A percentile compares a stretch with the other conserved stretches of the same genome.
These are phyloP conservation scores for Exophiala aquamarina DNA, from an alignment of 2,329 filamentous ascomycete genomes.

Conservation along the genomic window DNA sequence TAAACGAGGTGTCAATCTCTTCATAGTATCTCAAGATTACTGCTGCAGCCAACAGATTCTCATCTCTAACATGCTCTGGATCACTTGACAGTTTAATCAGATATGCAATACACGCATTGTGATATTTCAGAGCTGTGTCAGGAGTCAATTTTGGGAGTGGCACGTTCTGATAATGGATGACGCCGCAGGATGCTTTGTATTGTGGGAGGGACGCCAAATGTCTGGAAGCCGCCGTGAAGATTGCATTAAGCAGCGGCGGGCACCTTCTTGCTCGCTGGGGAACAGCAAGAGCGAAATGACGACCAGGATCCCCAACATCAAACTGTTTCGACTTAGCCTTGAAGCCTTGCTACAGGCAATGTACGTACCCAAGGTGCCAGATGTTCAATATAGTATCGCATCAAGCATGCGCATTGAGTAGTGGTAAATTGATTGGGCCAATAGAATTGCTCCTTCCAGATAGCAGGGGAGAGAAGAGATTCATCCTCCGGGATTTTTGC, in stretches of 20 bases:
- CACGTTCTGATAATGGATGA: slow-evolving; percentile 21
- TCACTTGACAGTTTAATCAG: slow-evolving; percentile 33
- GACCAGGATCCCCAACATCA: slow-evolving; percentile 27
- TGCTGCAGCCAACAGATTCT: slow-evolving; percentile 55
- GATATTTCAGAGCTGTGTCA: slow-evolving; percentile 30
- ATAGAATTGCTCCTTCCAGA: slow-evolving; percentile 28
- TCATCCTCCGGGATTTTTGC: slow-evolving; percentile 23
- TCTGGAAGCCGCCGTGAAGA: slow-evolving; percentile 27
- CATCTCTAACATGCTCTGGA: slow-evolving; percentile 44
- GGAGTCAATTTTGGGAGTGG: slow-evolving; percentile 25
- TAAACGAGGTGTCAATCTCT: slow-evolving; percentile 50
- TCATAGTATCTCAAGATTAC: slow-evolving; percentile 60
- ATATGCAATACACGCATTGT: slow-evolving; percentile 31
- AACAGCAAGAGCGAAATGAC: slow-evolving; percentile 25
- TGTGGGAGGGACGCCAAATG: slow-evolving; percentile 21
- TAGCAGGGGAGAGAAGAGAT: slow-evolving; percentile 21
- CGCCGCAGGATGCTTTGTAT: slow-evolving; percentile 17
- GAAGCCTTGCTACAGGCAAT: not conserved
- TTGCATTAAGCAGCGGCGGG: slow-evolving; percentile 28
- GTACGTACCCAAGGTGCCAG: slow-evolving; percentile 26
- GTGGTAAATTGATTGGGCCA: slow-evolving; percentile 29
- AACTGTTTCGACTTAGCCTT: slow-evolving; percentile 14
- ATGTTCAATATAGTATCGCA: slow-evolving; percentile 29
- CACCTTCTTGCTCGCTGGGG: slow-evolving; percentile 26
- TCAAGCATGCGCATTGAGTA: slow-evolving; percentile 28